These are phyloP conservation scores for grape (Vitis vinifera) DNA, from an alignment of 164 flowering plant species.

Conservation along the genomic window ASM3070453v1 NC_081813.1:1242501-1243000, in stretches of 20 bases:
- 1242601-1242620: conserved; percentile 69
- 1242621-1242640: conserved; percentile 56
- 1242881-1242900: not conserved
- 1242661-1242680: conserved; percentile 75
- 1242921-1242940: too few species aligned
- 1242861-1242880: not conserved
- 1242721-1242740: not conserved
- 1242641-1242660: conserved; percentile 77
- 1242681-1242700: conserved; percentile 27
- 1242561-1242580: conserved; percentile 71
- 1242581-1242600: conserved; percentile 73
- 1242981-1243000: too few species aligned
- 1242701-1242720: not conserved
- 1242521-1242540: conserved; percentile 65
- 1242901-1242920: too few species aligned
- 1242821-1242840: not conserved
- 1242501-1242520: conserved; percentile 70
- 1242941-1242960: too few species aligned
- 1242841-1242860: not conserved
- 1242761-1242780: not conserved
- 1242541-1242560: conserved; percentile 40
- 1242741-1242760: not conserved
- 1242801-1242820: too few species aligned
- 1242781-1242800: not conserved
- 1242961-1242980: too few species aligned